Evolutionary conservation across 805 yeast genomes (phyloP).

Genomic region (Lipomyces starkeyi): DNA sequence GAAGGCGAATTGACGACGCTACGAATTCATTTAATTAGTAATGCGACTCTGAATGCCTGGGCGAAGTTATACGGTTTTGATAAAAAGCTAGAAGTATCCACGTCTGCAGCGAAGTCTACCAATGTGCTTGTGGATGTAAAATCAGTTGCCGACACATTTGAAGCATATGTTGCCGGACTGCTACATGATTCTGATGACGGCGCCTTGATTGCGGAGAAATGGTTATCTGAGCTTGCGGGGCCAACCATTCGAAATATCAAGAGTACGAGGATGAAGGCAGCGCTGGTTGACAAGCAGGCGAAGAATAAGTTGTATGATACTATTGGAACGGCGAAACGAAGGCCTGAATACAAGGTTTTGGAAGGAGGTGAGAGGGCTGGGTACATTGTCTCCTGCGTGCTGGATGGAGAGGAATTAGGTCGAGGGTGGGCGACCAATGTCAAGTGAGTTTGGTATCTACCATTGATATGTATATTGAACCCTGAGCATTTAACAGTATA

Average conservation of each 20-base stretch:
- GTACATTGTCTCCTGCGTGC: constrained; percentile 67
- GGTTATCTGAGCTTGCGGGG: constrained; percentile 46
- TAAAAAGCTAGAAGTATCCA: constrained; percentile 57
- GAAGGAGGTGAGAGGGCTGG: constrained; percentile 56
- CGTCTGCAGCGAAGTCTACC: constrained; percentile 48
- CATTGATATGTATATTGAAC: neutral
- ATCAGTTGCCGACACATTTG: constrained; percentile 85
- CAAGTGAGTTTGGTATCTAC: constrained; percentile 45
- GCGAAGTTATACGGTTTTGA: constrained; percentile 71
- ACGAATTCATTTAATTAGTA: constrained; percentile 74
- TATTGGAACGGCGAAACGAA: constrained; percentile 74
- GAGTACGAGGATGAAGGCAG: constrained; percentile 18
- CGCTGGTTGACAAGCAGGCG: constrained; percentile 62
- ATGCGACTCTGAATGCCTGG: constrained; percentile 73
- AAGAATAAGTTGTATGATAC: constrained; percentile 72
- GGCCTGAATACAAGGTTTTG: constrained; percentile 58
- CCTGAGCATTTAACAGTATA: neutral
- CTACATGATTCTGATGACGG: constrained; percentile 59
- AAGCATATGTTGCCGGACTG: constrained; percentile 91
- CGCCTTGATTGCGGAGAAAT: constrained; percentile 40
- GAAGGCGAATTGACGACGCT: constrained; percentile 83
- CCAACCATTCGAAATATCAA: constrained; percentile 39
- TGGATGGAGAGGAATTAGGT: constrained; percentile 71
- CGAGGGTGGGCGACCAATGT: constrained; percentile 70
- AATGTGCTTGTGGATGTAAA: constrained; percentile 50